A percentile compares a stretch with the other conserved stretches of the same genome.
Evolutionary conservation across 768 basidiomycete species (phyloP).

Genomic region (Termitomyces sp.): DNA sequence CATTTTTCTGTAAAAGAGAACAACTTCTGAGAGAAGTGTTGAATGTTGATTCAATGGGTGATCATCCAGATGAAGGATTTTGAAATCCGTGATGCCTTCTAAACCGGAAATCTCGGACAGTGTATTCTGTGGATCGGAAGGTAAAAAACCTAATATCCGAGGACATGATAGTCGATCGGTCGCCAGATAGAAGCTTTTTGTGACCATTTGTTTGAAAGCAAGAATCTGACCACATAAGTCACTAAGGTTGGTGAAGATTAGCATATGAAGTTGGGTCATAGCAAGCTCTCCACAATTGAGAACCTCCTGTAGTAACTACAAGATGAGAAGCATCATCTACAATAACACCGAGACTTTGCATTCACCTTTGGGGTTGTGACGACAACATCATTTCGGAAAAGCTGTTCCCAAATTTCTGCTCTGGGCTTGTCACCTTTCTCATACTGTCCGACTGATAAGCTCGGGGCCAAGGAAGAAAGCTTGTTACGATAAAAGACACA

Average conservation of each 20-base stretch:
- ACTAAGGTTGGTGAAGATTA: slow-evolving; percentile 35
- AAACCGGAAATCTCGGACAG: slow-evolving; percentile 30
- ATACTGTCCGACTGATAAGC: background rate
- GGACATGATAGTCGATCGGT: slow-evolving; percentile 32
- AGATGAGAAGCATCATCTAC: background rate
- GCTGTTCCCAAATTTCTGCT: background rate
- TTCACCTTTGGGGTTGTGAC: slow-evolving; percentile 33
- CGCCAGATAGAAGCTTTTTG: slow-evolving; percentile 39
- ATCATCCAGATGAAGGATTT: slow-evolving; percentile 30
- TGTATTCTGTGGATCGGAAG: slow-evolving; percentile 18
- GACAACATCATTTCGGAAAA: background rate
- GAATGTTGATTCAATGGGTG: slow-evolving; percentile 23
- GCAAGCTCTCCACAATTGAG: slow-evolving; percentile 30
- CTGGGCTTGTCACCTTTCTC: background rate
- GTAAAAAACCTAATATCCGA: slow-evolving; percentile 31
- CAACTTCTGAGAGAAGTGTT: slow-evolving; percentile 33
- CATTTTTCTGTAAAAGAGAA: slow-evolving; percentile 48
- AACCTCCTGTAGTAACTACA: slow-evolving; percentile 35
- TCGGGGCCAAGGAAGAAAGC: background rate
- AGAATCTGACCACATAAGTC: slow-evolving; percentile 29
- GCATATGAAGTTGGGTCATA: slow-evolving; percentile 36
- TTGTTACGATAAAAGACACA: background rate
- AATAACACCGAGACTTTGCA: background rate
- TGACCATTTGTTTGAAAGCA: slow-evolving; percentile 35
- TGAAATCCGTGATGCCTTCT: slow-evolving; percentile 33